phyloP scores from a whole-genome alignment of 495 filamentous ascomycete species.

The Neurospora sp. region DNA sequence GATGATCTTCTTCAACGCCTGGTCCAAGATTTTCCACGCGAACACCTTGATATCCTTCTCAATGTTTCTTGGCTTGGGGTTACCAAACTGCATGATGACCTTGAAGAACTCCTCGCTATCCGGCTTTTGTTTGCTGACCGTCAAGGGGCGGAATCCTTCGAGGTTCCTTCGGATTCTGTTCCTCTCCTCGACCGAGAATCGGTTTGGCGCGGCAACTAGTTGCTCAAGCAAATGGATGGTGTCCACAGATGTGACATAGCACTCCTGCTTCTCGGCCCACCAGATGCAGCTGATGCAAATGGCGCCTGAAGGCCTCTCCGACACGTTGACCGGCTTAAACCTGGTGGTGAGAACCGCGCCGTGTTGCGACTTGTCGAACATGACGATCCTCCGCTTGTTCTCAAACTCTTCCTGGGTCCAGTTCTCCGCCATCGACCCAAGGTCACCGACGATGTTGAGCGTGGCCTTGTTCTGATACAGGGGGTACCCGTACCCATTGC shows the following conservation, averaged over 20 bases:
- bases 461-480: constrained; percentile 80
- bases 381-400: constrained; percentile 67
- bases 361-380: constrained; percentile 71
- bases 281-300: constrained; percentile 84
- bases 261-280: constrained; percentile 85
- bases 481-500: constrained; percentile 65
- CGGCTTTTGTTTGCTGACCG: constrained; percentile 80
- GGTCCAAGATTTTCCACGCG: constrained; percentile 73
- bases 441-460: constrained; percentile 74
- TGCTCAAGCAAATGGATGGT: constrained; percentile 89
- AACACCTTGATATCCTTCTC: constrained; percentile 99
- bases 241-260: constrained; percentile 91
- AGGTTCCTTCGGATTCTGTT: constrained; percentile 93
- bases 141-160: constrained; percentile 80
- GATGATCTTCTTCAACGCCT: constrained; percentile 92
- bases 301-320: constrained; percentile 62
- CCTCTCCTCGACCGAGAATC: constrained; percentile 93
- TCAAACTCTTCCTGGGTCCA: constrained; percentile 77
- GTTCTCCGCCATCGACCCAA: constrained; percentile 63
- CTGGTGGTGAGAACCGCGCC: constrained; percentile 61
- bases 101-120: constrained; percentile 98
- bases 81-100: constrained; percentile 94
- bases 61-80: constrained; percentile 91
- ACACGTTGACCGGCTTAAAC: constrained; percentile 59
- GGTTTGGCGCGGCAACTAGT: constrained; percentile 55